Percentiles rank a stretch among this genome's conserved stretches.
Conservation (phyloP, 2,329 filamentous ascomycete species). For the Monilinia aucupariae region DNA sequence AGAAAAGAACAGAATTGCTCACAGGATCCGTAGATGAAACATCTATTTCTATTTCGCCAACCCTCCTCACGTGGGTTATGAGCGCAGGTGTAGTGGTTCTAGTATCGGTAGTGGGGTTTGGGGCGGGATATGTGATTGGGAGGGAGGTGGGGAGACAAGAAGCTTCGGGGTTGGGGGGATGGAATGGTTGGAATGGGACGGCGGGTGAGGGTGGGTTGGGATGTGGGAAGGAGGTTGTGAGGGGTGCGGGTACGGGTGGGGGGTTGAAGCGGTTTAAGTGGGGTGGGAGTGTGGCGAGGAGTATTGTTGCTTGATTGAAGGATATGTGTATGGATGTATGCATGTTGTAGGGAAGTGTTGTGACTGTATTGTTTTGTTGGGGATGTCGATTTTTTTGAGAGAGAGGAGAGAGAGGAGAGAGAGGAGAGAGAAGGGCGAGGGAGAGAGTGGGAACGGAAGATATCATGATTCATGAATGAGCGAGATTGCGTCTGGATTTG, state of each 20-base stretch:
- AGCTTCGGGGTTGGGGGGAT: conserved; percentile 25
- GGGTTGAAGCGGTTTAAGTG: conserved; percentile 32
- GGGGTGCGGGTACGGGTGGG: conserved; percentile 22
- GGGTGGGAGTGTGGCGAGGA: conserved; percentile 29
- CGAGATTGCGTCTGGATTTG: too few species aligned
- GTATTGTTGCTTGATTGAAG: conserved; percentile 25
- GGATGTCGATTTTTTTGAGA: too few species aligned
- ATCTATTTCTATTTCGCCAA: conserved; percentile 52
- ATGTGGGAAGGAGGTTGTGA: conserved; percentile 30
- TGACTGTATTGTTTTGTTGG: too few species aligned
- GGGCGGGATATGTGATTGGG: conserved; percentile 63
- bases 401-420: too few species aligned
- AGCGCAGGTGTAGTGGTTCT: conserved; percentile 63
- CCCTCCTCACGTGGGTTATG: conserved; percentile 57
- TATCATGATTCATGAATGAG: too few species aligned
- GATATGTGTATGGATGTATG: too few species aligned
- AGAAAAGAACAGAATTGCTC: conserved; percentile 38
- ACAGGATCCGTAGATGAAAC: conserved; percentile 37
- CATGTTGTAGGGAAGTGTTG: too few species aligned
- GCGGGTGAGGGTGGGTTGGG: conserved; percentile 19
- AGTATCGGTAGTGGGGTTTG: conserved; percentile 63
- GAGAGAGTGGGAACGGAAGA: too few species aligned
- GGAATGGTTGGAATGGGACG: conserved; percentile 22
- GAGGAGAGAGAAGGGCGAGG: too few species aligned
- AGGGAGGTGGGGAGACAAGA: conserved; percentile 61